Evolutionary conservation across 164 flowering plant genomes (phyloP), one percentile per base, ranked within the genome.

Genomic region (Annona cherimola): DNA sequence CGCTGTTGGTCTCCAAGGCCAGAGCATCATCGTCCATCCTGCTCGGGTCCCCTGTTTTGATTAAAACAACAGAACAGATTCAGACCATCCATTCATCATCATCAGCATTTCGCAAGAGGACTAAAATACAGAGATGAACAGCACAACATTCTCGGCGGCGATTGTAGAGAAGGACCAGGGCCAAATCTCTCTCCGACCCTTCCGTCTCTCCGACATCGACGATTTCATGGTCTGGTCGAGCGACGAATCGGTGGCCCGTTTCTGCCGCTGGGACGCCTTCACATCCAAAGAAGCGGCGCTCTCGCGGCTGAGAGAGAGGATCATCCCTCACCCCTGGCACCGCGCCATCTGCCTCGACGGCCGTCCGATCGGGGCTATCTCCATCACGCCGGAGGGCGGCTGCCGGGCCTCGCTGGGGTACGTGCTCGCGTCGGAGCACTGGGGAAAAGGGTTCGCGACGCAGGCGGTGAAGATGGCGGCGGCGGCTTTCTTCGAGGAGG

Each of bases 391-490:
- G 16, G 72, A 73, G 35, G 1, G 26, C 3, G 85, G 81, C 3
- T 84, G 84, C 55, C 78, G 92, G 55, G 92, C 79, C 0, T 88
- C 89, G 35, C 45, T 93, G 12, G 91, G 94, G 0, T 93, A 90
- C 74, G 90, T 72, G 2, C 18, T 93, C 54, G 92, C 80, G 0
- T 78, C 79, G 35, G 68, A 74, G 74, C 84, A 83, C 54, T 89
- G 93, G 96, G 96, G 98, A 2, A 80, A 75, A 70, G 96, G 94
- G 71, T 80, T 88, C 26, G 94, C 80, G 0, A 88, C 92, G 1
- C 42, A 35, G 62, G 98, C 91, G 0, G 94, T 89, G 84, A 83
- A 82, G 65, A 70, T 85, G 81, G 96, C 80, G 69, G 80, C 75
- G 4, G 50, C 70, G 0, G 46, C 75, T 2, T 74, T 87, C 20